Conservation (phyloP, 345 rosid species). For the Rhodomyrtus tomentosa region DNA sequence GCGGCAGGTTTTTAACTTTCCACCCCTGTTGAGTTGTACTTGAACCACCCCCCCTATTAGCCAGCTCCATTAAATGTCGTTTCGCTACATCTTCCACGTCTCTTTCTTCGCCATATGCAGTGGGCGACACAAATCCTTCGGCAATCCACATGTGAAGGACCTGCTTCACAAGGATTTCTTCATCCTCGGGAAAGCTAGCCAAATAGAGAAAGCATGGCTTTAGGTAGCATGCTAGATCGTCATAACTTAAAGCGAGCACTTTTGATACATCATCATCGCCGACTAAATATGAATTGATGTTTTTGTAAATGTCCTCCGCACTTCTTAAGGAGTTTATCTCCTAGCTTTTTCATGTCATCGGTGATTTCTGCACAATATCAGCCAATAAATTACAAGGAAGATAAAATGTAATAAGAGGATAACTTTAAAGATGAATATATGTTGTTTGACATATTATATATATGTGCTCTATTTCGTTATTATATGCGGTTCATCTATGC, state of each 20-base stretch:
- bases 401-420: no score
- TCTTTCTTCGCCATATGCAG: not conserved
- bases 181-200: slow-evolving; percentile 19
- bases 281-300: slow-evolving; percentile 1
- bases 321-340: slow-evolving; percentile 14
- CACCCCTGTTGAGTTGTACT: slow-evolving; percentile 7
- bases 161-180: slow-evolving; percentile 17
- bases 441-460: not conserved
- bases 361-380: no score
- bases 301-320: not conserved
- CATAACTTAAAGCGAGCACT: slow-evolving; percentile 17
- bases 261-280: not conserved
- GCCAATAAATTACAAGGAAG: no score
- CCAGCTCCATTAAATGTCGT: slow-evolving; percentile 13
- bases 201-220: slow-evolving; percentile 27
- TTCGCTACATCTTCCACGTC: slow-evolving; percentile 21
- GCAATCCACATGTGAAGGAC: slow-evolving; percentile 35
- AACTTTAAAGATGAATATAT: no score
- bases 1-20: slow-evolving; percentile 19
- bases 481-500: accelerated
- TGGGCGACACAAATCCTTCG: slow-evolving; percentile 21
- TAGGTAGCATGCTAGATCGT: slow-evolving; percentile 12
- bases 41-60: slow-evolving; percentile 32
- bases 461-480: no score
- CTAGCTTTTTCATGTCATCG: slow-evolving; percentile 6